phyloP scores from a whole-genome alignment of 305 asterid genomes.

The Solanum hybrid region DNA sequence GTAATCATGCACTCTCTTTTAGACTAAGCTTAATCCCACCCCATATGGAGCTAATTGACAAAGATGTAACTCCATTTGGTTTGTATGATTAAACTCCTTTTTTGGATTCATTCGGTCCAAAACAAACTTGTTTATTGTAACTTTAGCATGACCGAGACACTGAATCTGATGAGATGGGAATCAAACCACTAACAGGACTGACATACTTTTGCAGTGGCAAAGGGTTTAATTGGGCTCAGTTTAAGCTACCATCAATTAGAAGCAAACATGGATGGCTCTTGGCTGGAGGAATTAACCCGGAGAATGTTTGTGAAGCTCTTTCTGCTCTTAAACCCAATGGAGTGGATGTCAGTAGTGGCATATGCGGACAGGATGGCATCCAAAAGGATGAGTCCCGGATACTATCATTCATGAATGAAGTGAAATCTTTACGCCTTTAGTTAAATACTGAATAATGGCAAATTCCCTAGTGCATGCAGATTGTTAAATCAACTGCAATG shows the following conservation, averaged over 20 bases:
- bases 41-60: not conserved
- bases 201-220: constrained; percentile 54
- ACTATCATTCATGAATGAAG: constrained; percentile 59
- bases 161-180: not conserved
- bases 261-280: constrained; percentile 90
- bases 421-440: constrained; percentile 31
- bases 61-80: not conserved
- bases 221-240: constrained; percentile 78
- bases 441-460: not conserved
- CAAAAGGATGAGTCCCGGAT: constrained; percentile 59
- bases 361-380: constrained; percentile 73
- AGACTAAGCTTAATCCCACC: not conserved
- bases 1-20: not conserved
- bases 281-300: constrained; percentile 87
- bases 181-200: not conserved
- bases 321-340: constrained; percentile 68
- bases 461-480: not conserved
- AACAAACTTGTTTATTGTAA: not conserved
- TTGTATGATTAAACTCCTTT: not conserved
- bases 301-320: constrained; percentile 60
- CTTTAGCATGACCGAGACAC: not conserved
- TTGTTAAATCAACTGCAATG: not conserved
- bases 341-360: constrained; percentile 90
- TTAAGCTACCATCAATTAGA: constrained; percentile 52
- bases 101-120: not conserved